These are phyloP conservation scores for Pythium apleroticum DNA, from an alignment of 352 stramenopile genomes.

Conservation along the genomic window DNA sequence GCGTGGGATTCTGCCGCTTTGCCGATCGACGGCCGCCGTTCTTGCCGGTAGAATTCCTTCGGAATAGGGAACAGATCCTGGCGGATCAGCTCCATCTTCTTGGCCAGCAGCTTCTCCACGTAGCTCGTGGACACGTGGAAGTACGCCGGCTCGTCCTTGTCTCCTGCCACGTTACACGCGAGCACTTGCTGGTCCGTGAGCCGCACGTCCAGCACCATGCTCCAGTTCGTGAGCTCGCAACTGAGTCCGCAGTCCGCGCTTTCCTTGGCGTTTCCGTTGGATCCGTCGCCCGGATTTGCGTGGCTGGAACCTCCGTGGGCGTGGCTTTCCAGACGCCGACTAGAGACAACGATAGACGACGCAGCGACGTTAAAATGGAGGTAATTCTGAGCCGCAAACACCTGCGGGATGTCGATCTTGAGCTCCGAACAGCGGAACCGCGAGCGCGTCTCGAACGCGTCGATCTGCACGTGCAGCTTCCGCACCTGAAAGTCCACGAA, in stretches of 20 bases:
- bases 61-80: conserved; percentile 29
- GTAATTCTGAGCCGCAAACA: conserved; percentile 51
- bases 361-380: conserved; percentile 42
- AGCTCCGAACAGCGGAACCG: conserved; percentile 44
- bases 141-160: conserved; percentile 32
- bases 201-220: conserved; percentile 29
- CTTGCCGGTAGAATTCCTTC: background rate
- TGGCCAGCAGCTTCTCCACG: conserved; percentile 38
- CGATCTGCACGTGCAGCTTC: conserved; percentile 35
- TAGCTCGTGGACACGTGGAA: conserved; percentile 45
- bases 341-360: conserved; percentile 20
- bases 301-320: background rate
- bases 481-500: conserved; percentile 61
- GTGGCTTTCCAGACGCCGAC: conserved; percentile 6
- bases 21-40: background rate
- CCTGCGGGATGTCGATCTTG: conserved; percentile 55
- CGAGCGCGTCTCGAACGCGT: conserved; percentile 35
- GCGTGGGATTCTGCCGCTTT: background rate
- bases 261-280: background rate
- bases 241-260: conserved; percentile 1
- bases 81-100: conserved; percentile 41
- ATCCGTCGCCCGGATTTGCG: background rate
- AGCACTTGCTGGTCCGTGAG: conserved; percentile 34
- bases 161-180: conserved; percentile 36
- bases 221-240: conserved; percentile 27